A percentile compares a stretch with the other conserved stretches of the same genome.
phyloP scores from a whole-genome alignment of 495 filamentous ascomycete species.

The Amniculicola lignicola region DNA sequence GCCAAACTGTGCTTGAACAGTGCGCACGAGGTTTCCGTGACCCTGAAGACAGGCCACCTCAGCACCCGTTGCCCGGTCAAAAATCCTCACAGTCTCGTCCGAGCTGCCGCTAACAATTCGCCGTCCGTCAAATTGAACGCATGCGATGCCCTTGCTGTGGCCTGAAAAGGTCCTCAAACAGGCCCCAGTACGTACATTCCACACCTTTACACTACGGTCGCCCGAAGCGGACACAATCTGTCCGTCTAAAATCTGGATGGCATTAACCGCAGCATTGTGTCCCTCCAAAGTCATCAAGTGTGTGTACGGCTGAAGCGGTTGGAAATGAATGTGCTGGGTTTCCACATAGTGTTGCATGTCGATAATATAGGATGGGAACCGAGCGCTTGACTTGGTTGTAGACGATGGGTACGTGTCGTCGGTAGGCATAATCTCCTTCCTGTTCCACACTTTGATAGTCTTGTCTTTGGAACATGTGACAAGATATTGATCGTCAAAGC shows the following conservation, averaged over 20 bases:
- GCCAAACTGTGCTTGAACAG: constrained; percentile 89
- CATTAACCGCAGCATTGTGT: constrained; percentile 90
- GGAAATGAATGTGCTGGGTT: constrained; percentile 46
- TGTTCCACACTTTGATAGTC: constrained; percentile 92
- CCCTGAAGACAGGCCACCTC: constrained; percentile 83
- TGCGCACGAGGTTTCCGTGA: constrained; percentile 81
- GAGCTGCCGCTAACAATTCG: constrained; percentile 93
- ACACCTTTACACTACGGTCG: constrained; percentile 86
- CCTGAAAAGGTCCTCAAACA: constrained; percentile 76
- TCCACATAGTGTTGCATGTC: constrained; percentile 42
- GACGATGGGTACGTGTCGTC: constrained; percentile 44
- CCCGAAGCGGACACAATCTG: constrained; percentile 93
- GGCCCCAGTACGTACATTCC: constrained; percentile 78
- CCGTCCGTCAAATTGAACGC: constrained; percentile 95
- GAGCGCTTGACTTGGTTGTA: constrained; percentile 25
- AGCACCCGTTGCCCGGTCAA: constrained; percentile 75
- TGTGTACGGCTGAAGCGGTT: constrained; percentile 60
- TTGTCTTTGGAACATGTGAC: constrained; percentile 98
- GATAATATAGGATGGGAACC: constrained; percentile 54
- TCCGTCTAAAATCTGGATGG: constrained; percentile 81
- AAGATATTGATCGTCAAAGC: constrained; percentile 84
- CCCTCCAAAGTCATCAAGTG: constrained; percentile 74
- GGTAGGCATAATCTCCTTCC: constrained; percentile 62
- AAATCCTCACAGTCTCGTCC: constrained; percentile 92
- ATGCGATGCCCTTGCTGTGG: constrained; percentile 94